Conservation (phyloP, 2,329 filamentous ascomycete genomes). For the Fusarium penzigii region DNA sequence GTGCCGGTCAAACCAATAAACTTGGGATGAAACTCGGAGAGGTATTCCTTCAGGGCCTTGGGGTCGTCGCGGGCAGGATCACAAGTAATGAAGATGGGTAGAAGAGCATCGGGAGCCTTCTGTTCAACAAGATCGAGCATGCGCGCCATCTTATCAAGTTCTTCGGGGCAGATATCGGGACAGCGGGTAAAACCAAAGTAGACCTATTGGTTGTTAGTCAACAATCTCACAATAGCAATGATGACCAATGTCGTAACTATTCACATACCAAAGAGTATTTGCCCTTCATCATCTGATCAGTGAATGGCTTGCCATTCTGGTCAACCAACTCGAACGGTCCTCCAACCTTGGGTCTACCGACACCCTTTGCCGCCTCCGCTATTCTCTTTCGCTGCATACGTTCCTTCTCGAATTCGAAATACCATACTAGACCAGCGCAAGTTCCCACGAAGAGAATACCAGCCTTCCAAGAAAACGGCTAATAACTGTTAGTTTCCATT, state of each 20-base stretch:
- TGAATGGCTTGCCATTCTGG: constrained; percentile 76
- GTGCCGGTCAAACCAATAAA: constrained; percentile 90
- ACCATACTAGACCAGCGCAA: constrained; percentile 76
- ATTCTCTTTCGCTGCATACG: constrained; percentile 87
- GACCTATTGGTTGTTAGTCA: constrained; percentile 55
- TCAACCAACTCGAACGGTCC: constrained; percentile 82
- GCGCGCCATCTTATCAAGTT: constrained; percentile 98
- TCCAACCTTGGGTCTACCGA: constrained; percentile 90
- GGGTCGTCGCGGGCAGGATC: constrained; percentile 91
- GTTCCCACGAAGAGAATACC: constrained; percentile 82
- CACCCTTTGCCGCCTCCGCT: constrained; percentile 88
- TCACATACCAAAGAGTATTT: constrained; percentile 72
- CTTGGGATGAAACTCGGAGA: constrained; percentile 84
- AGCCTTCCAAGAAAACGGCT: constrained; percentile 94
- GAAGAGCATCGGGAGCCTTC: constrained; percentile 54
- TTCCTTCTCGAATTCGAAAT: constrained; percentile 91
- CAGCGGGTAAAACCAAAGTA: constrained; percentile 99
- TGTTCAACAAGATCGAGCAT: constrained; percentile 78
- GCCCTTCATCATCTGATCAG: constrained; percentile 79
- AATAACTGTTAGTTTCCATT: constrained; percentile 27
- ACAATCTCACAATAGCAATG: not conserved
- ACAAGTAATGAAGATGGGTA: constrained; percentile 91
- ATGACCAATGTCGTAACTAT: too few species aligned
- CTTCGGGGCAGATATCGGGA: constrained; percentile 97
- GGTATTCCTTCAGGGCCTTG: constrained; percentile 78